These are phyloP conservation scores for Dalbergia cochinchinensis DNA, from an alignment of 306 rosid species.

Conservation along the genomic window DNA sequence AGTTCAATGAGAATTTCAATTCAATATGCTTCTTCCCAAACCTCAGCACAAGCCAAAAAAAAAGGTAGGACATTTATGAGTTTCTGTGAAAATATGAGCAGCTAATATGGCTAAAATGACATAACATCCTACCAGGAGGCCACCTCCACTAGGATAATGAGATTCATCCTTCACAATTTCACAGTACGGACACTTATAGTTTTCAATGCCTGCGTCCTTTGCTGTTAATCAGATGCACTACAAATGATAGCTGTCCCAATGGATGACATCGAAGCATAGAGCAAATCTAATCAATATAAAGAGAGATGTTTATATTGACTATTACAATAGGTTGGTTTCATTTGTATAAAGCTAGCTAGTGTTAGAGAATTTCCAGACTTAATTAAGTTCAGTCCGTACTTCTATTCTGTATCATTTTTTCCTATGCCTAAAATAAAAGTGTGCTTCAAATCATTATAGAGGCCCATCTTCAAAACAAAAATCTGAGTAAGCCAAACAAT, in stretches of 20 bases:
- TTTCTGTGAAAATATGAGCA: slow-evolving; percentile 4
- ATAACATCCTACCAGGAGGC: slow-evolving; percentile 65
- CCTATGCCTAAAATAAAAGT: too few species aligned
- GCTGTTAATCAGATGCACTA: slow-evolving; percentile 62
- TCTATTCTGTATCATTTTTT: too few species aligned
- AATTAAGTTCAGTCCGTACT: too few species aligned
- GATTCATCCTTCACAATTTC: slow-evolving; percentile 58
- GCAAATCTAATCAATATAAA: slow-evolving; percentile 33
- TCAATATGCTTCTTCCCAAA: slow-evolving; percentile 61
- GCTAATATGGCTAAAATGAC: slow-evolving; percentile 11
- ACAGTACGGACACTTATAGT: slow-evolving; percentile 68
- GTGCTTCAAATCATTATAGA: too few species aligned
- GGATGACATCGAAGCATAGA: slow-evolving; percentile 39
- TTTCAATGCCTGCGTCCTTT: slow-evolving; percentile 43
- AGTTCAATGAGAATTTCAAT: slow-evolving; percentile 65
- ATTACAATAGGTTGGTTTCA: too few species aligned
- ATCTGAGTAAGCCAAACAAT: slow-evolving; percentile 30
- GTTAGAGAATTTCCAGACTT: too few species aligned
- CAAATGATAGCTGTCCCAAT: slow-evolving; percentile 81
- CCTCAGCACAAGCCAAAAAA: slow-evolving; percentile 63
- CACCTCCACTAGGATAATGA: slow-evolving; percentile 52
- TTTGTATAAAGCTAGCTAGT: too few species aligned
- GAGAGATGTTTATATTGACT: too few species aligned
- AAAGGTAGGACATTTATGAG: slow-evolving; percentile 13
- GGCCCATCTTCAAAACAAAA: slow-evolving; percentile 74